Evolutionary conservation across 148 eudicot genomes (phyloP).

Genomic region (Arctostaphylos glauca): DNA sequence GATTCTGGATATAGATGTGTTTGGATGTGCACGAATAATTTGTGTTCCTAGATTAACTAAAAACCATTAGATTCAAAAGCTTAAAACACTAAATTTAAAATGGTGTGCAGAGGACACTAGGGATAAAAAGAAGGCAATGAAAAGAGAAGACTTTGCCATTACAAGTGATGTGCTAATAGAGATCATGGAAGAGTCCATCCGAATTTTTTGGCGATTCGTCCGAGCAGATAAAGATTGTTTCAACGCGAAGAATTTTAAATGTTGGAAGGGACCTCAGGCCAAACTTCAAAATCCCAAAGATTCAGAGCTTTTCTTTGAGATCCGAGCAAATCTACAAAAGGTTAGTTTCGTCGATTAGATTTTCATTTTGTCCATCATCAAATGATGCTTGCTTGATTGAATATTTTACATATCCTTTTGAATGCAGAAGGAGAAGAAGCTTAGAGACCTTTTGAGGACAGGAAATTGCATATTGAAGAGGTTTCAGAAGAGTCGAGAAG

Average conservation of each 20-base stretch:
- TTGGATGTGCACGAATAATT: no score
- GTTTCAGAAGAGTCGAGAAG: constrained; percentile 39
- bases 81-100: background rate
- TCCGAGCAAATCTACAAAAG: constrained; percentile 58
- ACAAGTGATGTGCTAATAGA: constrained; percentile 77
- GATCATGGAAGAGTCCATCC: constrained; percentile 73
- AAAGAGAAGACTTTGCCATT: constrained; percentile 41
- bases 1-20: no score
- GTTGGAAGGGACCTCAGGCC: constrained; percentile 27
- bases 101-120: constrained; percentile 57
- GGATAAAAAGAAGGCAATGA: constrained; percentile 49
- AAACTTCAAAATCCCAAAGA: constrained; percentile 58
- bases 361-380: background rate
- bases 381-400: background rate
- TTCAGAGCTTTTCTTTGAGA: constrained; percentile 41
- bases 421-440: constrained; percentile 77
- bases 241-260: constrained; percentile 10
- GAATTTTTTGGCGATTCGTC: constrained; percentile 76
- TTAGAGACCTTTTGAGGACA: constrained; percentile 54
- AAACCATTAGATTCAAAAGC: background rate
- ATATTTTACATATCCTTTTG: background rate
- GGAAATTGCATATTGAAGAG: constrained; percentile 61
- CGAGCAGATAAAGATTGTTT: constrained; percentile 58
- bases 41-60: no score
- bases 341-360: constrained; percentile 23